Base-by-base conservation (phyloP, 768 basidiomycete species). In the Naematelia encephala region DNA sequence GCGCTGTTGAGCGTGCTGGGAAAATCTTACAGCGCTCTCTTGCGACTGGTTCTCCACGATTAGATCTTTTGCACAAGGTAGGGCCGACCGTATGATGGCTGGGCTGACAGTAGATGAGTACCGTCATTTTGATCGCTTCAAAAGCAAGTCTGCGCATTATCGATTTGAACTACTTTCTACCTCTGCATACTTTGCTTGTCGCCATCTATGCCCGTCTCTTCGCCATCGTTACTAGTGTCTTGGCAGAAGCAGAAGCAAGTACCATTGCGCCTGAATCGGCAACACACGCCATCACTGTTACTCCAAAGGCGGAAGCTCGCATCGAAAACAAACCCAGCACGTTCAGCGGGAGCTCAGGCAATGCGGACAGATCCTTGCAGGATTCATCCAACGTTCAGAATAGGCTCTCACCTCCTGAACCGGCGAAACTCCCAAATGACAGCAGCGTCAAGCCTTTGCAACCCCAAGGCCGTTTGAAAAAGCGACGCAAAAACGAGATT, bases 111-210 rank as follows among this genome's bases (percentile, higher is more conserved):
- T 26, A 61, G 69, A 45, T 54, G 51, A 43, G 39, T 3, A 42
- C 26, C 21, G 27, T 55, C 19, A 29, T 68, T 25, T 54, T 57
- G 30, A 61, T 51, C 0, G 63, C 64, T n/a, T 51, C 34, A 5
- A n/a, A 44, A 34, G 21, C 55, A 30, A 59, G 47, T 3, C 21
- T 59, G 3, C 62, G 66, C 49, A 62, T 69, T 11, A 59, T 74
- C 43, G 48, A 67, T 5, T 45, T 74, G 23, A 54, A 55, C 3
- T 63, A 71, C 47, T 74, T 74, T 54, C 39, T 74, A 12, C 72
- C 72, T 8, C 51, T 71, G 1, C 67, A 69, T 22, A 65, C 63
- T 4, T 29, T 51, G 28, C 44, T 63, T 1, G 10, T 69, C 16
- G 61, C 63, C 0, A 62, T 63, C 19, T 73, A 70, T 55, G 50